Evolutionary conservation across 2,329 filamentous ascomycete species (phyloP).

Genomic region (Intubia oerlemansii): DNA sequence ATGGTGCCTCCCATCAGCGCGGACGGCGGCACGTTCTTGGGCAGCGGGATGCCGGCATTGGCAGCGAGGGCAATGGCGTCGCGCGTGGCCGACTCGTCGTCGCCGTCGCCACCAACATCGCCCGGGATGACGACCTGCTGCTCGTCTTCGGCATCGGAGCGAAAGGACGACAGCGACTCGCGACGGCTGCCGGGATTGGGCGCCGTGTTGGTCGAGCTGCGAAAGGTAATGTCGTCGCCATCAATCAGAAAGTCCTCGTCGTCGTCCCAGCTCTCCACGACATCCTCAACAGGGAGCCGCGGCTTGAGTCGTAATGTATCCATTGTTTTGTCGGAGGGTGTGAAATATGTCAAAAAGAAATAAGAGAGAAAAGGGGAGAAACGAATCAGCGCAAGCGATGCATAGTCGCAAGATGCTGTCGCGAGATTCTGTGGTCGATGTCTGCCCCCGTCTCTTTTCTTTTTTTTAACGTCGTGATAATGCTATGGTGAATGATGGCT

Average conservation of each 20-base stretch:
- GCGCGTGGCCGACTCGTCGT: constrained; percentile 64
- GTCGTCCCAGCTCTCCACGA: constrained; percentile 62
- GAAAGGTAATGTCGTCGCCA: constrained; percentile 40
- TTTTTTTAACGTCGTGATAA: too few relatives aligned
- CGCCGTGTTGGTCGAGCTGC: constrained; percentile 23
- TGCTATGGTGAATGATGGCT: too few relatives aligned
- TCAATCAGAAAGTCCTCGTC: constrained; percentile 56
- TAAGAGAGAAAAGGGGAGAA: background rate
- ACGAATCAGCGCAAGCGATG: constrained; percentile 13
- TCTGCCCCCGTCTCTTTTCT: too few relatives aligned
- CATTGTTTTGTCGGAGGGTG: constrained; percentile 17
- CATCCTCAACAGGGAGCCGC: constrained; percentile 31
- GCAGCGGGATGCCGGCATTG: constrained; percentile 78
- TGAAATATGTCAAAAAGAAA: background rate
- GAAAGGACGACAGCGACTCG: constrained; percentile 65
- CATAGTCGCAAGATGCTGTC: constrained; percentile 12
- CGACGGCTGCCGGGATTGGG: constrained; percentile 36
- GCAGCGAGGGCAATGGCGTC: constrained; percentile 78
- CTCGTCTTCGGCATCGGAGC: constrained; percentile 76
- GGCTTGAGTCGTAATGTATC: constrained; percentile 31
- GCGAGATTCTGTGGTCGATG: too few relatives aligned
- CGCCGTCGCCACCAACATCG: too few relatives aligned
- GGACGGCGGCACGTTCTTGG: constrained; percentile 66
- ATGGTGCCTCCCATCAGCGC: constrained; percentile 85
- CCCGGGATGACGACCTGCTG: constrained; percentile 69